phyloP scores from a whole-genome alignment of 228 moss, liverwort and hornwort species.

The Sphagnum fallax region DNA sequence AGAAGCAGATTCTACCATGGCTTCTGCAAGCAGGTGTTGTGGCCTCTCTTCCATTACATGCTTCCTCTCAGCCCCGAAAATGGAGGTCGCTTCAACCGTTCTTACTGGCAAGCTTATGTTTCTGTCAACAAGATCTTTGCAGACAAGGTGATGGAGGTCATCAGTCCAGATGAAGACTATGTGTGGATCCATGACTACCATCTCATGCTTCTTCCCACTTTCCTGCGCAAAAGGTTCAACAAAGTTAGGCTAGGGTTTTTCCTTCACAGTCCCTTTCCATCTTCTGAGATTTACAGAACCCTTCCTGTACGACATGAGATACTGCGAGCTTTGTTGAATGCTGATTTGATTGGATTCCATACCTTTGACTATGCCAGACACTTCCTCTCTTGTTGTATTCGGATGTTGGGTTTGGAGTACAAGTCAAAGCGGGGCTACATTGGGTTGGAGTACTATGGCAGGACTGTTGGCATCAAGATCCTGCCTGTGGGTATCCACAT shows the following conservation, averaged over 20 bases:
- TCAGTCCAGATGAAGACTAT: slow-evolving; percentile 51
- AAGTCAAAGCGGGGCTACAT: slow-evolving; percentile 58
- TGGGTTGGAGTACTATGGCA: slow-evolving; percentile 52
- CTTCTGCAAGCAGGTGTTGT: slow-evolving; percentile 56
- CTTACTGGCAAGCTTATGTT: slow-evolving; percentile 55
- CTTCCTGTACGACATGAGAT: slow-evolving; percentile 52
- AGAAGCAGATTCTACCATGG: slow-evolving; percentile 50
- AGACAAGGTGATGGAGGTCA: slow-evolving; percentile 61
- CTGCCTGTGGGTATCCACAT: slow-evolving; percentile 52
- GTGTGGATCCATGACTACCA: slow-evolving; percentile 63
- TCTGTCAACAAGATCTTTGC: slow-evolving; percentile 61
- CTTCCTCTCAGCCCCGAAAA: slow-evolving; percentile 44
- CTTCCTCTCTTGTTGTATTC: slow-evolving; percentile 50
- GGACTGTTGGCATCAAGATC: slow-evolving; percentile 54
- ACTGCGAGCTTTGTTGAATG: slow-evolving; percentile 40
- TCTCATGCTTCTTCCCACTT: slow-evolving; percentile 51
- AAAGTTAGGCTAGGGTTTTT: slow-evolving; percentile 54
- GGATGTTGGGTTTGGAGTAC: slow-evolving; percentile 56
- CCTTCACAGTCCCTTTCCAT: slow-evolving; percentile 50
- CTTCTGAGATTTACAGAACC: slow-evolving; percentile 53
- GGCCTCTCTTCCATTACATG: slow-evolving; percentile 58
- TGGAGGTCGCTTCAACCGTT: slow-evolving; percentile 47
- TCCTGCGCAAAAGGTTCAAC: slow-evolving; percentile 47
- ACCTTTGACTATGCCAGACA: slow-evolving; percentile 55
- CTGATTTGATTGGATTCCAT: slow-evolving; percentile 48